phyloP scores from a whole-genome alignment of 2,329 filamentous ascomycete species.

The Tolypocladium sp. region DNA sequence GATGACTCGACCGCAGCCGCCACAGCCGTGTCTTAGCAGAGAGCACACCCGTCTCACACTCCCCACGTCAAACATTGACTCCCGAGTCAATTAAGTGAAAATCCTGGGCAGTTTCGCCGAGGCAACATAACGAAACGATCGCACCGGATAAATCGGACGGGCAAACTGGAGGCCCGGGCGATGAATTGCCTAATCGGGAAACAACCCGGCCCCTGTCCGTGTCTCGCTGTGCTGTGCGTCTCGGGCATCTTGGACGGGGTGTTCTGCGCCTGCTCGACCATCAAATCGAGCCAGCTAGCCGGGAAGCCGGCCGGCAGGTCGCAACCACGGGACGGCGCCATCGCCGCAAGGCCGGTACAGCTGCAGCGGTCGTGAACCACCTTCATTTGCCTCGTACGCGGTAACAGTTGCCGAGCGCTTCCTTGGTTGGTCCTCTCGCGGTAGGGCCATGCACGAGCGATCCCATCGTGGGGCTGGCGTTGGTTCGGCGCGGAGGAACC shows the following conservation, averaged over 20 bases:
- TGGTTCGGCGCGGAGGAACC: neutral
- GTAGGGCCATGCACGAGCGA: neutral
- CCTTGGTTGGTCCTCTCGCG: neutral
- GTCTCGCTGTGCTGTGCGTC: neutral
- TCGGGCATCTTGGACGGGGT: neutral
- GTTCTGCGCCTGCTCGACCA: neutral
- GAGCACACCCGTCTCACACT: neutral
- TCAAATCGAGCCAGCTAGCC: neutral
- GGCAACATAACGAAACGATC: neutral
- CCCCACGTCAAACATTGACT: neutral
- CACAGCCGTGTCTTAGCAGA: neutral
- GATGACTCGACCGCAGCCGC: neutral
- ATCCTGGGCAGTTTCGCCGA: neutral
- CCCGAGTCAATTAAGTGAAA: too few species aligned
- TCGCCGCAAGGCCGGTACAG: neutral
- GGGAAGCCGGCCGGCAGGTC: neutral
- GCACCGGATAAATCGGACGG: neutral
- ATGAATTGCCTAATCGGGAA: neutral
- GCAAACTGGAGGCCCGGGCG: neutral
- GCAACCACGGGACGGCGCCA: neutral
- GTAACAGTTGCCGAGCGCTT: neutral
- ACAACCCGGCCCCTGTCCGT: neutral
- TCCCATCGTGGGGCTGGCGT: neutral
- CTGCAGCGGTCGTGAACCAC: neutral
- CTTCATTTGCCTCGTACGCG: neutral